Evolutionary conservation across 2,329 filamentous ascomycete species (phyloP), one percentile per base, ranked within the genome.

Genomic region (Apiospora marii): DNA sequence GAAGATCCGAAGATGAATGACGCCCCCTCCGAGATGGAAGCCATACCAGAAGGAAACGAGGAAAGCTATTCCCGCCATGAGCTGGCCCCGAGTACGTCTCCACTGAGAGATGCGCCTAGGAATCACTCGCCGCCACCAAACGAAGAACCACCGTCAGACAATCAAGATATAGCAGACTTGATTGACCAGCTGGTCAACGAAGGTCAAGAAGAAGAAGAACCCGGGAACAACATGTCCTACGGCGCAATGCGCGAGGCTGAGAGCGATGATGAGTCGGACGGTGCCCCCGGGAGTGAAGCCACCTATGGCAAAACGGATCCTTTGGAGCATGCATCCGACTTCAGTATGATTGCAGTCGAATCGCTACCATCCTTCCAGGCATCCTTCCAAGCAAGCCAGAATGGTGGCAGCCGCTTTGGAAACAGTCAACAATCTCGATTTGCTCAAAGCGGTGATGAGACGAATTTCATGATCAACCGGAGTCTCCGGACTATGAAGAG

Each of bases 261-360:
- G 10, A 81, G 79, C 74, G 80, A 81, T 51, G 44, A 74, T 22
- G 76, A 75, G 44, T 81, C 80, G 3, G 74, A 77, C 24, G 72
- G 74, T 1, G 76, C 72, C 61, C 73, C 74, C 44, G 58, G 41
- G 7, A 75, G 75, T 22, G 74, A 64, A 41, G 69, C 74, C 30
- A 77, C 74, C 34, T 73, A 76, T 44, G 19, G 78, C 73, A 77
- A 70, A 64, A 82, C 83, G 44, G 82, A 88, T 69, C 87, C 83
- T 0, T 83, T 87, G 67, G 83, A 83, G 4, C 83, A 87, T 68
- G 82, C 81, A 2, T 81, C 80, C 22, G 88, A 90, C 51, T 90
- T 90, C 74, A 90, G 88, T 77, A 90, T 90, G 87, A 90, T 90
- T 72, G 87, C 87, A 44, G 84, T 89, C 73, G 84, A 88, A 67